Conservation (phyloP, 1,284 basidiomycete species). For the Ganoderma meredithae region DNA sequence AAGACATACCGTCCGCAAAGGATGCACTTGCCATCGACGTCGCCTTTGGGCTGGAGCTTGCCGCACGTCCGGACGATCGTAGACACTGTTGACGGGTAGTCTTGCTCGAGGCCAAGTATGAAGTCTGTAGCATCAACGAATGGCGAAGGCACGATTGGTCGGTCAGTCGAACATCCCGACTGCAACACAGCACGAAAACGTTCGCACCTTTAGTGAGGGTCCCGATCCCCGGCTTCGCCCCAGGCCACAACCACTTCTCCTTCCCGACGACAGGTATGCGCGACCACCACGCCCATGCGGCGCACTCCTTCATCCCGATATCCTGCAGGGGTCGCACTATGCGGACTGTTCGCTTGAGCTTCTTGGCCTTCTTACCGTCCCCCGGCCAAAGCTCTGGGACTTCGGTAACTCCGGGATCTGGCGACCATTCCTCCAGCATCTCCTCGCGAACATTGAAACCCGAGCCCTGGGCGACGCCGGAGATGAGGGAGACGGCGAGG, state of each 20-base stretch:
- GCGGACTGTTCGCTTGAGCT: conserved; percentile 47
- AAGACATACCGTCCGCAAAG: conserved; percentile 75
- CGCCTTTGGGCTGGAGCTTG: conserved; percentile 79
- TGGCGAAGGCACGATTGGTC: not conserved
- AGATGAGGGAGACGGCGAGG: conserved; percentile 80
- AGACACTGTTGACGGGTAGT: conserved; percentile 91
- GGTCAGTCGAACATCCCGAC: not conserved
- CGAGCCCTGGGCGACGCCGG: conserved; percentile 80
- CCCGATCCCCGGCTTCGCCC: conserved; percentile 68
- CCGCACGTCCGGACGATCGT: conserved; percentile 86
- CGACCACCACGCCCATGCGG: conserved; percentile 80
- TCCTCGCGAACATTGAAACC: conserved; percentile 82
- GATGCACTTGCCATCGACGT: conserved; percentile 59
- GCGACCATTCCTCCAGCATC: conserved; percentile 69
- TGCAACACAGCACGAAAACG: not conserved
- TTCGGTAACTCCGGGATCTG: conserved; percentile 27
- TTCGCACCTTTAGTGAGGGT: conserved; percentile 75
- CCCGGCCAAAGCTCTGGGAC: conserved; percentile 5
- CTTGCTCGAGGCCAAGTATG: conserved; percentile 79
- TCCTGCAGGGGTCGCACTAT: conserved; percentile 79
- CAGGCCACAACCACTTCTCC: conserved; percentile 52
- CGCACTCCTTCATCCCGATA: conserved; percentile 83
- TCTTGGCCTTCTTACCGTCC: conserved; percentile 3
- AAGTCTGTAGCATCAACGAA: conserved; percentile 63
- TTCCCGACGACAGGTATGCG: conserved; percentile 60